Conservation (phyloP, 371 early-diverging fungal species). For the Syncephalastrum contaminatum region DNA sequence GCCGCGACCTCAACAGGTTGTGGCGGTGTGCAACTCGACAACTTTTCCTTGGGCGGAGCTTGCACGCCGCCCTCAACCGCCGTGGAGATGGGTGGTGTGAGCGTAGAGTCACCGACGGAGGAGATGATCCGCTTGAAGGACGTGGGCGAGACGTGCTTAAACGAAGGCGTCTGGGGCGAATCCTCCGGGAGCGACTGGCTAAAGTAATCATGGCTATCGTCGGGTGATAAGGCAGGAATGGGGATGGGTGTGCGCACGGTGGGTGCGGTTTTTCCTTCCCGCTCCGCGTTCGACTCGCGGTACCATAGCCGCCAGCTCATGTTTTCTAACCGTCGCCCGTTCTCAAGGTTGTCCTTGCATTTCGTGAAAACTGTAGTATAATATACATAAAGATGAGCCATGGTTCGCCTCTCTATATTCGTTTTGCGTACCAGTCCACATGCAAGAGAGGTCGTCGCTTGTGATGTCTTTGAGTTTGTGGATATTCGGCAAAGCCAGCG, state of each 20-base stretch:
- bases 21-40: constrained; percentile 3
- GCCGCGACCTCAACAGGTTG: constrained; percentile 3
- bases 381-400: constrained; percentile 1
- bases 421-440: constrained; percentile 44
- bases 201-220: constrained; percentile 5
- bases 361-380: constrained; percentile 29
- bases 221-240: constrained; percentile 3
- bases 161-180: constrained; percentile 11
- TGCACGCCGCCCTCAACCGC: not conserved
- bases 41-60: too few species aligned
- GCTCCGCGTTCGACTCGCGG: constrained; percentile 6
- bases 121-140: constrained; percentile 39
- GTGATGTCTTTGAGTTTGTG: constrained; percentile 37
- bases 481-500: constrained; percentile 41
- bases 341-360: constrained; percentile 46
- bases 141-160: constrained; percentile 31
- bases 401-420: not conserved
- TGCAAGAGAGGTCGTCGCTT: constrained; percentile 37
- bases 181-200: constrained; percentile 4
- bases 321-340: constrained; percentile 47
- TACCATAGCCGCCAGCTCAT: constrained; percentile 41
- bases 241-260: constrained; percentile 12
- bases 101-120: constrained; percentile 15
- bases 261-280: constrained; percentile 1
- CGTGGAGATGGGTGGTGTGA: not conserved